A percentile compares a stretch with the other conserved stretches of the same genome.
Conservation (phyloP, 31 red algal species). For the Asparagopsis taxiformis region DNA sequence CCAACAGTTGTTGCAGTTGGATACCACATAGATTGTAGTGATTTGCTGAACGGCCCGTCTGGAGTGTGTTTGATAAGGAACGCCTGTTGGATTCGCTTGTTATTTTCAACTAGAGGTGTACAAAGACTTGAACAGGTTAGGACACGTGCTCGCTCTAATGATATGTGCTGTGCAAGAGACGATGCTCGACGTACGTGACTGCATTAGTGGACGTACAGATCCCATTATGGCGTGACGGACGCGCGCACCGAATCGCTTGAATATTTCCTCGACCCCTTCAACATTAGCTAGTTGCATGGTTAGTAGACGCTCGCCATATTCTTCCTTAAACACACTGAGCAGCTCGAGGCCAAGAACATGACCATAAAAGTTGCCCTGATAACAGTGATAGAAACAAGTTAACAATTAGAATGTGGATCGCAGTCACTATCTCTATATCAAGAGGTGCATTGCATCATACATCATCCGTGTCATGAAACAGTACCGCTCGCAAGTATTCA, state of each 20-base stretch:
- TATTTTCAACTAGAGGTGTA: slow-evolving; percentile 27
- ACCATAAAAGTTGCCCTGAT: slow-evolving; percentile 47
- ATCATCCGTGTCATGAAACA: slow-evolving; percentile 58
- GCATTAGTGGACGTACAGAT: slow-evolving; percentile 55
- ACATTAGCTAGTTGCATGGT: slow-evolving; percentile 42
- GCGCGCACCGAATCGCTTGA: slow-evolving; percentile 42
- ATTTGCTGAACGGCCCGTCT: slow-evolving; percentile 32
- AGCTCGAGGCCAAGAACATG: slow-evolving; percentile 48
- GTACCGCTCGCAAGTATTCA: slow-evolving; percentile 40
- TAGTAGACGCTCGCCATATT: slow-evolving; percentile 44
- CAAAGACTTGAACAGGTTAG: slow-evolving; percentile 4
- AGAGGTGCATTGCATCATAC: no score
- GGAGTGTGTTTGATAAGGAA: slow-evolving; percentile 35
- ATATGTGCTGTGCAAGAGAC: neutral
- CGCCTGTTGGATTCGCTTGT: slow-evolving; percentile 28
- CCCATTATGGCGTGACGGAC: slow-evolving; percentile 48
- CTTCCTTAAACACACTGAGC: slow-evolving; percentile 36
- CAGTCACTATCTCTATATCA: no score
- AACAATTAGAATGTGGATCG: no score
- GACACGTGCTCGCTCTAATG: neutral
- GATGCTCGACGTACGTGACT: slow-evolving; percentile 31
- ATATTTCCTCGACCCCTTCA: slow-evolving; percentile 62
- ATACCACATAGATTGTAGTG: slow-evolving; percentile 45
- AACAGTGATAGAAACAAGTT: no score
- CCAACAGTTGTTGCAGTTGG: slow-evolving; percentile 9